phyloP scores from a whole-genome alignment of 1,284 basidiomycete species.

The Anthracocystis setariae region DNA sequence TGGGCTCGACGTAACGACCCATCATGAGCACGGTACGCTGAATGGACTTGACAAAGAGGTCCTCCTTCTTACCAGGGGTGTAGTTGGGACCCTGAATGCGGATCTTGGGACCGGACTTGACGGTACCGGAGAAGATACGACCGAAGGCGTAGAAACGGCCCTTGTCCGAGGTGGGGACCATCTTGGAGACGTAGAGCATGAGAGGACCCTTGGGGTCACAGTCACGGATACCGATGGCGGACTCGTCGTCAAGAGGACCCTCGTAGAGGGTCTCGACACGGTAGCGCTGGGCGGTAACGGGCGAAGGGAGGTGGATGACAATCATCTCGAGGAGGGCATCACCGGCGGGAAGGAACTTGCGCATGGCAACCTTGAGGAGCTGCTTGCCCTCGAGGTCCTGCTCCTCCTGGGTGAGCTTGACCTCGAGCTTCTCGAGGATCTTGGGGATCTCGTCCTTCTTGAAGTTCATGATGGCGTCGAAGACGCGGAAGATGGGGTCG shows the following conservation, averaged over 20 bases:
- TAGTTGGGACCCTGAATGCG: slow-evolving; percentile 99
- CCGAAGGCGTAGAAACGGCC: slow-evolving; percentile 99
- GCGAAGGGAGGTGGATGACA: slow-evolving; percentile 93
- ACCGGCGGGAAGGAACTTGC: slow-evolving; percentile 99
- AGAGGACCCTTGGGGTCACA: slow-evolving; percentile 97
- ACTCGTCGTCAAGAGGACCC: slow-evolving; percentile 99
- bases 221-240: slow-evolving; percentile 97
- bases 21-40: slow-evolving; percentile 99
- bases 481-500: slow-evolving; percentile 99
- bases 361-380: slow-evolving; percentile 97
- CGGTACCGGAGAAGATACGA: slow-evolving; percentile 99
- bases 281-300: slow-evolving; percentile 94
- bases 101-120: slow-evolving; percentile 95
- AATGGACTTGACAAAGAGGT: slow-evolving; percentile 96
- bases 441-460: slow-evolving; percentile 88
- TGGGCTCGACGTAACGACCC: slow-evolving; percentile 98
- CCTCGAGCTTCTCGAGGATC: slow-evolving; percentile 96
- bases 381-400: slow-evolving; percentile 95
- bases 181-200: slow-evolving; percentile 99
- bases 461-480: slow-evolving; percentile 99
- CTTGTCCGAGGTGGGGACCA: slow-evolving; percentile 99
- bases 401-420: slow-evolving; percentile 90
- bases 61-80: slow-evolving; percentile 97
- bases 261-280: slow-evolving; percentile 99
- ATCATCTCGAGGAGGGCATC: slow-evolving; percentile 99